These are phyloP conservation scores for Brassica balearica DNA, from an alignment of 441 rosid genomes.

Conservation along the genomic window DNA sequence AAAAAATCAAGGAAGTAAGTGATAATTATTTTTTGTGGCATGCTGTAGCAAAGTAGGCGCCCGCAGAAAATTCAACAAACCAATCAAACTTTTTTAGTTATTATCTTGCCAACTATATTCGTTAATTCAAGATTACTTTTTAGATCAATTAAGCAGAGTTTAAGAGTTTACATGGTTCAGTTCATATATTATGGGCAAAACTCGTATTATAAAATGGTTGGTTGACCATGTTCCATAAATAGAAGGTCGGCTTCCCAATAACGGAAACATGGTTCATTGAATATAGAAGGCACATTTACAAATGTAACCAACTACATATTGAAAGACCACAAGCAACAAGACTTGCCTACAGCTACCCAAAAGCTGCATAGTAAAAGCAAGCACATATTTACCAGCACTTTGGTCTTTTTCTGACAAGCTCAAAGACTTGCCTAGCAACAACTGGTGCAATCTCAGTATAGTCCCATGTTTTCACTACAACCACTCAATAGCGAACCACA, in stretches of 20 bases:
- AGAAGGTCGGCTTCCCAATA: slow-evolving; percentile 21
- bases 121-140: neutral
- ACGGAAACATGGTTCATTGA: slow-evolving; percentile 30
- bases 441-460: too few relatives aligned
- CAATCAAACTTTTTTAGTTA: too few relatives aligned
- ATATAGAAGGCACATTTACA: slow-evolving; percentile 18
- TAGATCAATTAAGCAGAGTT: neutral
- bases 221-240: slow-evolving; percentile 9
- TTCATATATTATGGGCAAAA: neutral
- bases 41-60: too few relatives aligned
- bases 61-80: too few relatives aligned
- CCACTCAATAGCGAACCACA: neutral
- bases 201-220: neutral
- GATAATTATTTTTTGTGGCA: neutral
- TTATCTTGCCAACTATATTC: neutral
- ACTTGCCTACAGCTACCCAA: neutral
- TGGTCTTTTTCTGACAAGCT: too few relatives aligned
- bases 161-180: neutral
- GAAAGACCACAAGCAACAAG: neutral
- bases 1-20: neutral
- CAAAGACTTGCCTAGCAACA: too few relatives aligned
- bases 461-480: neutral
- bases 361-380: neutral
- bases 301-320: slow-evolving; percentile 20
- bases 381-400: neutral